Conservation (phyloP, 2,329 filamentous ascomycete species). For the Camptophora hylomeconis region DNA sequence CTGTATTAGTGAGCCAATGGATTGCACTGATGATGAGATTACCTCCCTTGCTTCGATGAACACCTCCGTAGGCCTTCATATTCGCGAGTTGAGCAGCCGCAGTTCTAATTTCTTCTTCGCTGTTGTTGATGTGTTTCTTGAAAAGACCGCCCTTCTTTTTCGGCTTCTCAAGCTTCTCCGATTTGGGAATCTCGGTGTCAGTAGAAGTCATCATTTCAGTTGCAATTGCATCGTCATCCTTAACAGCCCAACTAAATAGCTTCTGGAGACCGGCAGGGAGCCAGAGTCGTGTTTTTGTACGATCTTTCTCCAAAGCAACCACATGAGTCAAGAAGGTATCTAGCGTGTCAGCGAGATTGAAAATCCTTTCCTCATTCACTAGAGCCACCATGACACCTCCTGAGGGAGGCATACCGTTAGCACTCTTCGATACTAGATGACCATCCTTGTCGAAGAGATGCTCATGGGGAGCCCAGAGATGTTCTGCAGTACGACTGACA, state of each 20-base stretch:
- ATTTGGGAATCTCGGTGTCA: no score
- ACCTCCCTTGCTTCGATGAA: conserved; percentile 19
- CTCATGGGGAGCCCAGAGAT: conserved; percentile 26
- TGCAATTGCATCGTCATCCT: conserved; percentile 6
- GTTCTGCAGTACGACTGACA: conserved; percentile 26
- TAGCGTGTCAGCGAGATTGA: conserved; percentile 18
- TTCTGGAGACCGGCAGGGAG: conserved; percentile 29
- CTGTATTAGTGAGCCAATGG: conserved; percentile 31
- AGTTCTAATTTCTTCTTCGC: conserved; percentile 5
- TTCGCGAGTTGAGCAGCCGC: conserved; percentile 2
- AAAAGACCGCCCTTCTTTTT: conserved; percentile 6
- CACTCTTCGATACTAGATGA: conserved; percentile 20
- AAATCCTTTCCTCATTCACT: conserved; percentile 35
- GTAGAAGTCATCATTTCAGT: no score
- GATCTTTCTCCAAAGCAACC: conserved; percentile 23
- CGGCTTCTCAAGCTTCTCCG: conserved; percentile 5
- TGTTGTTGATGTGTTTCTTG: conserved; percentile 2
- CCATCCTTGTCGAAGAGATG: conserved; percentile 32
- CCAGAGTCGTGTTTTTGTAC: conserved; percentile 29
- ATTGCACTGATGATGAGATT: conserved; percentile 21
- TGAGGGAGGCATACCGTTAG: conserved; percentile 19
- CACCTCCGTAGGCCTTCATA: conserved; percentile 8
- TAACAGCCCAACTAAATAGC: conserved; percentile 27
- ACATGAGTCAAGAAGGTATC: conserved; percentile 27
- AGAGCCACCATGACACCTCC: conserved; percentile 33